Conservation (phyloP, 2,329 filamentous ascomycete genomes). For the Fusarium mexicanum region DNA sequence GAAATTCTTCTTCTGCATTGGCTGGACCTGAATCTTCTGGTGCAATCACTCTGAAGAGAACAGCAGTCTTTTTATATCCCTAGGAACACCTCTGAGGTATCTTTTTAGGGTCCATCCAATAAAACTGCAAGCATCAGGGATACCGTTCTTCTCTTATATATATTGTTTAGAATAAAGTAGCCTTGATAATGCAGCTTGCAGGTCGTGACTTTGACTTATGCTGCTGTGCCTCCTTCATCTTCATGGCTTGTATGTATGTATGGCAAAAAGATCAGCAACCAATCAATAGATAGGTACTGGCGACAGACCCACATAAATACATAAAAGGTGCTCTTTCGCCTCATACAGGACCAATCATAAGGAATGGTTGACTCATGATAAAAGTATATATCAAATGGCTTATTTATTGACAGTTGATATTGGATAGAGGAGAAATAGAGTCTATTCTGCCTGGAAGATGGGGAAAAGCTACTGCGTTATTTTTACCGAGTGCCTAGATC, state of each 20-base stretch:
- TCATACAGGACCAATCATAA: neutral
- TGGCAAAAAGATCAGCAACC: neutral
- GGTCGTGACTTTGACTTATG: neutral
- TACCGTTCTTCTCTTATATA: neutral
- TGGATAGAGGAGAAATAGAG: neutral
- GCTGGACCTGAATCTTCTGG: neutral
- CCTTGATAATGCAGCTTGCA: neutral
- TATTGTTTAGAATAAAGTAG: neutral
- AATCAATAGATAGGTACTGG: neutral
- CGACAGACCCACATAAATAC: neutral
- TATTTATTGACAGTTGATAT: neutral
- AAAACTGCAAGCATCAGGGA: neutral
- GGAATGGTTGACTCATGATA: neutral
- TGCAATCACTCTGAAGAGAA: neutral
- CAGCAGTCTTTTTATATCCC: neutral
- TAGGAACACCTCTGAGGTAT: neutral
- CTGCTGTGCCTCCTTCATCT: neutral
- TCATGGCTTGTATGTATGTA: neutral
- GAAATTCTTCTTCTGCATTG: neutral
- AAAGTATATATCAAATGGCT: neutral
- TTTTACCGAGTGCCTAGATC: neutral
- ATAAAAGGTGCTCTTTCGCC: neutral
- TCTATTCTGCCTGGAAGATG: neutral
- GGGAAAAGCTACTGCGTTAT: neutral
- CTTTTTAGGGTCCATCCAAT: neutral